These are phyloP conservation scores for Cystobasidium onofrii DNA, from an alignment of 768 basidiomycete species.

Conservation along the genomic window DNA sequence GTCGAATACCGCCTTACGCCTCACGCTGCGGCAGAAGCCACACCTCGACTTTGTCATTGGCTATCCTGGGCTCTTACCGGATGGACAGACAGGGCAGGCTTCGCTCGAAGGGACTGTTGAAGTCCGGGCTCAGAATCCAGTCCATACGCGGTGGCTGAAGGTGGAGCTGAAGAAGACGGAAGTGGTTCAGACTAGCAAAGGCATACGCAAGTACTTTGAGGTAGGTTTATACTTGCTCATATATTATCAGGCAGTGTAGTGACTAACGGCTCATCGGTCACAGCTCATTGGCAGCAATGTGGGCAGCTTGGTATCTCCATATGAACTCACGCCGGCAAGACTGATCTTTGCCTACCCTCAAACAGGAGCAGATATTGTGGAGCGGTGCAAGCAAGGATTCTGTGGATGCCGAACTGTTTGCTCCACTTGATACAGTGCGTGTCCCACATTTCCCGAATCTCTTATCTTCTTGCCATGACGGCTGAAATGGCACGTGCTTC, in stretches of 20 bases:
- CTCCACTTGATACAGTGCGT: slow-evolving; percentile 22
- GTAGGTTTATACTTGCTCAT: not conserved
- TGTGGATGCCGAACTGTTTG: slow-evolving; percentile 11
- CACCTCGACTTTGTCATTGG: slow-evolving; percentile 19
- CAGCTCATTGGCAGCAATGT: slow-evolving; percentile 26
- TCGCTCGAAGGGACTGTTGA: slow-evolving; percentile 15
- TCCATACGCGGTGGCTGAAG: slow-evolving; percentile 12
- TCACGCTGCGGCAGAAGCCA: slow-evolving; percentile 22
- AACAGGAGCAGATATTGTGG: slow-evolving; percentile 21
- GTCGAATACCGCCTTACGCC: not conserved
- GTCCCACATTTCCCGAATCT: too few species aligned
- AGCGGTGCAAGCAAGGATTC: not conserved
- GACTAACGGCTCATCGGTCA: not conserved
- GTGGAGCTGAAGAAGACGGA: slow-evolving; percentile 31
- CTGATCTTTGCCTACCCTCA: not conserved
- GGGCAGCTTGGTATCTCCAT: not conserved
- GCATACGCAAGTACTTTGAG: slow-evolving; percentile 19
- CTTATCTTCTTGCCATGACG: too few species aligned
- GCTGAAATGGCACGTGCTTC: slow-evolving; percentile 16
- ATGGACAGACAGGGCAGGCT: not conserved
- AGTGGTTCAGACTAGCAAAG: slow-evolving; percentile 15
- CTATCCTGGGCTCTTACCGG: slow-evolving; percentile 8
- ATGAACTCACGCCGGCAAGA: not conserved
- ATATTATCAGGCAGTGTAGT: not conserved
- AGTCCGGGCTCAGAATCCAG: slow-evolving; percentile 5